Evolutionary conservation across 2,329 filamentous ascomycete genomes (phyloP), one percentile per base, ranked within the genome.

Genomic region (Mycosphaerella sp.): DNA sequence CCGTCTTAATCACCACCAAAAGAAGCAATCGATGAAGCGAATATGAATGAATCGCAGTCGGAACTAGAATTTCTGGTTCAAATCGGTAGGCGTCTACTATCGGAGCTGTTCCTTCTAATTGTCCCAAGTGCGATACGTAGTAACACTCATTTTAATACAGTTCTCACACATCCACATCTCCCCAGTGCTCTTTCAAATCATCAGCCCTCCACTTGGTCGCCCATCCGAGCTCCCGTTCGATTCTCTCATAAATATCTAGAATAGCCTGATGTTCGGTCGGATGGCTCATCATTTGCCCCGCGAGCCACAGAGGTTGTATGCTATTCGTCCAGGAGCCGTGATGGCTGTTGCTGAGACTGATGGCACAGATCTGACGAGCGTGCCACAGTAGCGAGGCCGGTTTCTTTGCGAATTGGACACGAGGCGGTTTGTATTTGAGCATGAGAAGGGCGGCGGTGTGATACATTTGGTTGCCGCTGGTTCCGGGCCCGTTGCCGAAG

Each of bases 401-500:
- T 48, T 69, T 67, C 54, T 63, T 46, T 14, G 57, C 53, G 29
- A 67, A 59, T 11, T 61, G 61, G 1, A 65, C 46, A 21, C 62
- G 62, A 4, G 59, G 61, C 14, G 79, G 79, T 55, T 75, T 76
- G 59, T 76, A 73, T 53, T 76, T 76, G 14, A 82, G 70, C 52
- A 82, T 66, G 0, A 80, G 63, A 6, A 80, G 63, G 69, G 78
- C 78, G 2, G 78, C 77, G 0, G 78, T 78, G 58, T 82, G 80
- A 60, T 80, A 81, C 2, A 81, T 67, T 59, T 81, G 78, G 56
- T 80, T 82, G 2, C 72, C 72, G 2, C 75, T 70, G 3, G 71
- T 63, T 0, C 71, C 74, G 0, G 74, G 70, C 0, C 72, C 72
- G 45, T 73, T 74, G 4, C 73, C 73, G 59, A 76, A 78, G 0